Evolutionary conservation across 441 rosid species (phyloP).

Genomic region (Populus hybrid): DNA sequence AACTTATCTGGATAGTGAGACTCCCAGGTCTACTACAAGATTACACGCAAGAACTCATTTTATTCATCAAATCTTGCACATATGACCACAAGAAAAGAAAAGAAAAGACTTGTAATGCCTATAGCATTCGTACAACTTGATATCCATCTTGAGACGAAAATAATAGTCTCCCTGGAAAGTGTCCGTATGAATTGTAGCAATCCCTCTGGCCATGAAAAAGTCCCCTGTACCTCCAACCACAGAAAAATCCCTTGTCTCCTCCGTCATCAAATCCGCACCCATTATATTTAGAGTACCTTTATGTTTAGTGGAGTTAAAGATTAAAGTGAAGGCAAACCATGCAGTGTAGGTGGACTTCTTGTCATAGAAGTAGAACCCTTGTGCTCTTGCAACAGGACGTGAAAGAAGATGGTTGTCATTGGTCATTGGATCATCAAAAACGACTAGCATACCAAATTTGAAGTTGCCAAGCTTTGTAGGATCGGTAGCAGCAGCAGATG

Average conservation of each 20-base stretch:
- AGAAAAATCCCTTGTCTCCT: constrained; percentile 33
- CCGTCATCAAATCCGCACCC: too few species aligned
- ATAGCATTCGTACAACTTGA: too few species aligned
- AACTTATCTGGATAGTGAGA: not conserved
- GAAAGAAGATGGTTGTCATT: constrained; percentile 26
- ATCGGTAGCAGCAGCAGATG: constrained; percentile 19
- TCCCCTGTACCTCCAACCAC: constrained; percentile 43
- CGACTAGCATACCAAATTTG: constrained; percentile 32
- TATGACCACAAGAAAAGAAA: not conserved
- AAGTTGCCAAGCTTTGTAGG: constrained; percentile 25
- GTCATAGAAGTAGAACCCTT: constrained; percentile 45
- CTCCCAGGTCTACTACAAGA: not conserved
- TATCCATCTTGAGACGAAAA: constrained; percentile 36
- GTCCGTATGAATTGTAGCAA: constrained; percentile 24
- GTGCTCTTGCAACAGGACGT: constrained; percentile 35
- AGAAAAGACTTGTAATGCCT: not conserved
- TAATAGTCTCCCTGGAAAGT: constrained; percentile 20
- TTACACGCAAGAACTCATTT: not conserved
- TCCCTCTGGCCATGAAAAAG: constrained; percentile 49
- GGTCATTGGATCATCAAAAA: constrained; percentile 41
- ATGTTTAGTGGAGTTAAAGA: constrained; percentile 34
- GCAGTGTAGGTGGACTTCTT: constrained; percentile 32
- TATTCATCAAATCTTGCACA: not conserved
- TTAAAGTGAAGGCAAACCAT: constrained; percentile 35
- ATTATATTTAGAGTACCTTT: constrained; percentile 43